Conservation (phyloP, 306 rosid species). For the Gillenia trifoliata region DNA sequence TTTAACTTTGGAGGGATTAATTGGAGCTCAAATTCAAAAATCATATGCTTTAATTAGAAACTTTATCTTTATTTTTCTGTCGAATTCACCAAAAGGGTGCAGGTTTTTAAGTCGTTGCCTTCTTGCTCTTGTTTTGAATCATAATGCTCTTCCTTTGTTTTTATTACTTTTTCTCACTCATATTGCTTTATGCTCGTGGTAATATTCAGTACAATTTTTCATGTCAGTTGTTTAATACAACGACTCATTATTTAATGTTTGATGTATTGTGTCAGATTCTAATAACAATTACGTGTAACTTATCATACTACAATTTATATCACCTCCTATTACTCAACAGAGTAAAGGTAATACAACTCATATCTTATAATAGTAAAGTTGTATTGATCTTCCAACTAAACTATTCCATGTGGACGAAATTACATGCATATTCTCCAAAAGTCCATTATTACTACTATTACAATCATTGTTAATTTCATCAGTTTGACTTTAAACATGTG, state of each 20-base stretch:
- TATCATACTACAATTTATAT: neutral
- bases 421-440: neutral
- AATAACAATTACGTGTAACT: neutral
- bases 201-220: neutral
- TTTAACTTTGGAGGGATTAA: neutral
- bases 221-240: neutral
- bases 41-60: neutral
- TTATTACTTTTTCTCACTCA: neutral
- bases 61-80: neutral
- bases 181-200: neutral
- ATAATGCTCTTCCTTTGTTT: too few species aligned
- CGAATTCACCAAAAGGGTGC: neutral
- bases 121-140: neutral
- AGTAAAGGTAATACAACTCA: neutral
- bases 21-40: neutral
- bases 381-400: neutral
- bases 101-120: neutral
- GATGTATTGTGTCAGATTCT: neutral
- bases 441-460: conserved; percentile 1
- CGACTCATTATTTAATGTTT: neutral
- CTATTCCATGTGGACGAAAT: neutral
- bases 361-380: too few species aligned
- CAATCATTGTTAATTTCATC: conserved; percentile 4
- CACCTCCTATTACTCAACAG: neutral
- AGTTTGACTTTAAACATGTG: neutral